Conservation (phyloP, 1,284 basidiomycete species). For the Leccinum variabile region DNA sequence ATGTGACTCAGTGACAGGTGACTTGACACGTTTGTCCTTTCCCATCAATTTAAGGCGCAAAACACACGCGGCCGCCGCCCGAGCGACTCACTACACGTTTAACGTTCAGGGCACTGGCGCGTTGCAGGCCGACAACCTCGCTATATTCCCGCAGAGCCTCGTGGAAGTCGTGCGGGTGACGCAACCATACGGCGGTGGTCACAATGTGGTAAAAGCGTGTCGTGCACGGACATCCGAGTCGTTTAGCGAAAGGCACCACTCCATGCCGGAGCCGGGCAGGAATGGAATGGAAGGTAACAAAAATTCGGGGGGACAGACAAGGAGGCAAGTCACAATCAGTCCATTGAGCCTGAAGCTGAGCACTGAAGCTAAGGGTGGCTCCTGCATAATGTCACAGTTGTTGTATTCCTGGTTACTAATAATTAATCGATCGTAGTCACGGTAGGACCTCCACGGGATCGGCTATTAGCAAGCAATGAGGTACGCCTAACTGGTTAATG, state of each 20-base stretch:
- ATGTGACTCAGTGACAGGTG: background rate
- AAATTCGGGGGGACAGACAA: conserved; percentile 1
- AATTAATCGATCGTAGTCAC: conserved; percentile 1
- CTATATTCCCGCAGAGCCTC: conserved; percentile 25
- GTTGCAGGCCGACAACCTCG: conserved; percentile 13
- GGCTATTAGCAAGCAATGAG: conserved; percentile 22
- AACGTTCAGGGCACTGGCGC: conserved; percentile 5
- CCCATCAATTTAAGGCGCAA: conserved; percentile 2
- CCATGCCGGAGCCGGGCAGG: conserved; percentile 8
- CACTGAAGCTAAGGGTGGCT: background rate
- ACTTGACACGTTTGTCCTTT: conserved; percentile 15
- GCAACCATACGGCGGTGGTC: background rate
- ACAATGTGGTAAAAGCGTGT: conserved; percentile 23
- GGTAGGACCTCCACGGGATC: conserved; percentile 12
- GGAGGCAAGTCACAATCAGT: conserved; percentile 5
- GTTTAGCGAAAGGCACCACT: conserved; percentile 22
- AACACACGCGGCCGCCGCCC: conserved; percentile 5
- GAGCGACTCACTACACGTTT: conserved; percentile 13
- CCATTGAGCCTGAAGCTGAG: background rate
- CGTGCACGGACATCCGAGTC: conserved; percentile 1
- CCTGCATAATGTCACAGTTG: conserved; percentile 8
- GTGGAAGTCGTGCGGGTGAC: conserved; percentile 6
- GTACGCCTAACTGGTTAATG: conserved; percentile 15
- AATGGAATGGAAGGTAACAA: conserved; percentile 4
- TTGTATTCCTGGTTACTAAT: conserved; percentile 8